Evolutionary conservation across 2,329 filamentous ascomycete species (phyloP), one percentile per base, ranked within the genome.

Genomic region (Herpotrichia juniperi): DNA sequence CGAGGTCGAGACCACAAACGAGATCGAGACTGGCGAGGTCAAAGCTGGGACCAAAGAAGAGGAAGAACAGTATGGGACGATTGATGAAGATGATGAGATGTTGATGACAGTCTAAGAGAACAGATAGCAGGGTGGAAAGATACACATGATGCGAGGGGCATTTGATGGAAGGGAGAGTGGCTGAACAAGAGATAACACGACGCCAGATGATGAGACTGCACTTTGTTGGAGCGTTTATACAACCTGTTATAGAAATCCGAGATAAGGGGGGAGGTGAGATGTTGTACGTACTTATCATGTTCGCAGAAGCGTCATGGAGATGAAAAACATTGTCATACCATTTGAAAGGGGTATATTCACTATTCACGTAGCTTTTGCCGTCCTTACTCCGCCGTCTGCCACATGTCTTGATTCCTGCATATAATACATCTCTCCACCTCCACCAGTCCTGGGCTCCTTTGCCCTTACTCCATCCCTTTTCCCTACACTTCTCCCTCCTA

Each of bases 401-500:
- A 4, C 31, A 4, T 34, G n/a, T 34, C 14, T 34, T n/a, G 5
- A n/a, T 4, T 34, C 4, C 16, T n/a, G 4, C 4, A 34, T 34
- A 34, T 34, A 14, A 34, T n/a, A 34, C 31, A 9, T 7, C 6
- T 34, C 14, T 10, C 12, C 5, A 10, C 31, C 4, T 34, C 16
- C 31, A 10, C 12, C 5, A 4, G n/a, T n/a, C n/a, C n/a, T n/a
- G n/a, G n/a, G n/a, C n/a, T n/a, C n/a, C n/a, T n/a, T n/a, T n/a
- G n/a, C n/a, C n/a, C n/a, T n/a, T 8, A 19, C 11, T 17, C 17
- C 9, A 39, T 10, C 34, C 9, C 16, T 17, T 10, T 8, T 17
- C 34, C 10, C 9, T 39, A 8, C 9, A 10, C 24, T 3, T 17
- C n/a, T 30, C 10, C 32, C 17, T 8, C 21, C 21, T 42, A 66